These are phyloP conservation scores for Oryza meyeriana DNA, from an alignment of 176 grass and related monocot species.

Conservation along the genomic window DNA sequence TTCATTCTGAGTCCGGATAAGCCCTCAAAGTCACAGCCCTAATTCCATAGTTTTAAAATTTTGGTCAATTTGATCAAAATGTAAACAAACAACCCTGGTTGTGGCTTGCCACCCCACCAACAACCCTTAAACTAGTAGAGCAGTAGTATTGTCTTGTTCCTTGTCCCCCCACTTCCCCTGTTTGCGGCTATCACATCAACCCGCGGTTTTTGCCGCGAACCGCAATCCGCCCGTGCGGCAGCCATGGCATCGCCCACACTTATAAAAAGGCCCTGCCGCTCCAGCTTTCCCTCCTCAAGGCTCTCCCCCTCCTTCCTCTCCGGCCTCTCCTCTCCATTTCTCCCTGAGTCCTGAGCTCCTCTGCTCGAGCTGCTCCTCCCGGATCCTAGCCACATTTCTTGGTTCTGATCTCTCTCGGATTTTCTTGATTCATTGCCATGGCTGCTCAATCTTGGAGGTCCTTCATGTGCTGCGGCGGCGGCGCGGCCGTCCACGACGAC, in stretches of 20 bases:
- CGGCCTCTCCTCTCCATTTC: background rate
- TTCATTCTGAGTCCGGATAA: background rate
- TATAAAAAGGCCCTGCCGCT: slow-evolving; percentile 39
- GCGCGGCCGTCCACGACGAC: background rate
- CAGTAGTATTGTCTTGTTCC: background rate
- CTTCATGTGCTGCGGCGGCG: slow-evolving; percentile 42
- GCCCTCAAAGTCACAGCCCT: background rate
- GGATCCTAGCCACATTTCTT: background rate
- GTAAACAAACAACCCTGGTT: background rate
- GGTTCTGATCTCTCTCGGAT: background rate
- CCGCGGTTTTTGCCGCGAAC: slow-evolving; percentile 27
- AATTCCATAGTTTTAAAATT: background rate
- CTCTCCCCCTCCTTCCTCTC: background rate
- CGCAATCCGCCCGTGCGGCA: slow-evolving; percentile 8
- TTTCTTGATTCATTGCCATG: slow-evolving; percentile 14
- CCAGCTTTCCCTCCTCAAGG: background rate
- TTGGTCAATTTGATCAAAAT: background rate
- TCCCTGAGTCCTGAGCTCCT: background rate
- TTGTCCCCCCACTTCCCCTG: background rate
- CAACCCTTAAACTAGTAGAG: background rate
- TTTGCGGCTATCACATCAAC: slow-evolving; percentile 39
- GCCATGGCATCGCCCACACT: background rate
- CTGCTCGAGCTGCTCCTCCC: background rate
- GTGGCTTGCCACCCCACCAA: background rate
- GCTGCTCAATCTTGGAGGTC: slow-evolving; percentile 1